These are phyloP conservation scores for Passalora sequoiae DNA, from an alignment of 2,329 filamentous ascomycete genomes.

Conservation along the genomic window DNA sequence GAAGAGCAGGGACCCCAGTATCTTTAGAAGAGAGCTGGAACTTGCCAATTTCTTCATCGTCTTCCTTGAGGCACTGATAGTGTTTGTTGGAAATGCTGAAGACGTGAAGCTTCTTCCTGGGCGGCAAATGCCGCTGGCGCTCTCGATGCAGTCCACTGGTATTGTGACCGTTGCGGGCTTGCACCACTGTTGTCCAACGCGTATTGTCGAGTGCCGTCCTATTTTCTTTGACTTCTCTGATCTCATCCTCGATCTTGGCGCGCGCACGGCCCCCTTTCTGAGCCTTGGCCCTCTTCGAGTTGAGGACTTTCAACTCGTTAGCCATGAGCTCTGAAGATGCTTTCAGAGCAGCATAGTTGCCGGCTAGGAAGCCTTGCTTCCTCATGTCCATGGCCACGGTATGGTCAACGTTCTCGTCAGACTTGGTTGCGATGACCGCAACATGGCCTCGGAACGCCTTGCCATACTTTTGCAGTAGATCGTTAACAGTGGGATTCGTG, in stretches of 20 bases:
- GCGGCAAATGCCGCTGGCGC: constrained; percentile 11
- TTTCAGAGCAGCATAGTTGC: constrained; percentile 25
- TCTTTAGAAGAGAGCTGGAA: constrained; percentile 8
- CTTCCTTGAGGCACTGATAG: constrained; percentile 21
- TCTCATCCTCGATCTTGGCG: no score
- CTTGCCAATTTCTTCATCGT: neutral
- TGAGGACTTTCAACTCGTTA: no score
- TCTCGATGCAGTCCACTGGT: constrained; percentile 7
- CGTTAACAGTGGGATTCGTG: constrained; percentile 8
- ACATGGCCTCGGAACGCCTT: constrained; percentile 5
- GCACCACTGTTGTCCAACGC: no score
- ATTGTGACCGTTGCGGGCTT: constrained; percentile 17
- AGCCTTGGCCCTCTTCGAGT: no score
- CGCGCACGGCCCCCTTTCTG: no score
- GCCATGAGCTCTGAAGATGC: constrained; percentile 4
- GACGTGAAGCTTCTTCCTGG: constrained; percentile 9
- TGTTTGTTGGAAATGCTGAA: constrained; percentile 26
- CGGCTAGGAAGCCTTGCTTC: no score
- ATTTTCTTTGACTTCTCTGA: no score
- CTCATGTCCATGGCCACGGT: no score
- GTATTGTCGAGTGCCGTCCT: no score
- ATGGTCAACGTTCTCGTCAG: constrained; percentile 4
- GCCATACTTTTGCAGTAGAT: constrained; percentile 4
- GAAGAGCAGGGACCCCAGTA: constrained; percentile 25
- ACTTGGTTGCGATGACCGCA: constrained; percentile 7